phyloP scores from a whole-genome alignment of 2,329 filamentous ascomycete species.

The Neoscytalidium dimidiatum region DNA sequence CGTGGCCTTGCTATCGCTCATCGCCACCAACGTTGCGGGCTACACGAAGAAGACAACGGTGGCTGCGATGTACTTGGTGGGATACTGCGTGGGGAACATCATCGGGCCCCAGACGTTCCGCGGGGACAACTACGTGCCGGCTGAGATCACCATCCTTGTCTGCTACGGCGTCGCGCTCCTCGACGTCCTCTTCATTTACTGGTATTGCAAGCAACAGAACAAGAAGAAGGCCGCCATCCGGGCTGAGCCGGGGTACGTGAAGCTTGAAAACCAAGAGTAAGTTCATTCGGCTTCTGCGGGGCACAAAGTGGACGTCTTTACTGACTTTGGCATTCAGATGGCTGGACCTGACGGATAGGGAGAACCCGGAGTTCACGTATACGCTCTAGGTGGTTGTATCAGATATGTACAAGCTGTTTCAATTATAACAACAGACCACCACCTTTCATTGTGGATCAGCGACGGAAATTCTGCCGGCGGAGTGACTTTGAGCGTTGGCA shows the following conservation, averaged over 20 bases:
- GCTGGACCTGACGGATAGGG: slow-evolving; percentile 65
- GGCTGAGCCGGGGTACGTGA: slow-evolving; percentile 58
- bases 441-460: too few relatives aligned
- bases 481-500: too few relatives aligned
- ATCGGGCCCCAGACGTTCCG: slow-evolving; percentile 47
- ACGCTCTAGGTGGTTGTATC: slow-evolving; percentile 43
- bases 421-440: too few relatives aligned
- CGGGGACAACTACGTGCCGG: slow-evolving; percentile 60
- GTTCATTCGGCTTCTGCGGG: slow-evolving; percentile 2
- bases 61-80: slow-evolving; percentile 53
- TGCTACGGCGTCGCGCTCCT: slow-evolving; percentile 57
- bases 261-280: slow-evolving; percentile 67
- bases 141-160: slow-evolving; percentile 64
- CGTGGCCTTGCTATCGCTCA: slow-evolving; percentile 63
- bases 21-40: slow-evolving; percentile 62
- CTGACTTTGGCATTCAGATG: slow-evolving; percentile 35
- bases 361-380: slow-evolving; percentile 67
- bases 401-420: neutral
- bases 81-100: slow-evolving; percentile 51
- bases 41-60: slow-evolving; percentile 62
- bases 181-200: slow-evolving; percentile 63
- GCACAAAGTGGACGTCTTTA: neutral
- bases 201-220: slow-evolving; percentile 63
- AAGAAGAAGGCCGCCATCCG: slow-evolving; percentile 57
- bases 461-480: too few relatives aligned